Evolutionary conservation across 768 basidiomycete species (phyloP), one percentile per base, ranked within the genome.

Genomic region (Pulveroboletus ravenelii): DNA sequence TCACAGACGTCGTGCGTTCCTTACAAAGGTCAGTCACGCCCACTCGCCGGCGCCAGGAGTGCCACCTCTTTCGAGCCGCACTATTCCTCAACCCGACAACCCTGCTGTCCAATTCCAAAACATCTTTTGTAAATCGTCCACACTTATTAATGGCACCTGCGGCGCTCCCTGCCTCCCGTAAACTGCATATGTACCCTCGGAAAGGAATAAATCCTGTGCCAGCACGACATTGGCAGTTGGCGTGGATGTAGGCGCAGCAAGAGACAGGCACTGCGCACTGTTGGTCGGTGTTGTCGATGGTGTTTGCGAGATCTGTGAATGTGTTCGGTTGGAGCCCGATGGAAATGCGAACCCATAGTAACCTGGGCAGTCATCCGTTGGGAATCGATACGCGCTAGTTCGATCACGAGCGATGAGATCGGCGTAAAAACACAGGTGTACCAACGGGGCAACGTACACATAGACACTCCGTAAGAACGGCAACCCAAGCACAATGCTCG

Each of bases 331-430:
- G 0, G 67, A 51, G 0, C 63, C 63, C 3, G 57, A 44, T 2
- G 57, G 63, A 34, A 69, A 67, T 6, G 67, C 66, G 27, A 67
- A 67, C 29, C 66, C 66, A 13, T 69, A 67, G 38, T 65, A 65
- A 6, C 57, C 66, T 3, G 66, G 66, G 40, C 66, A 69, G 30
- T 44, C 31, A 4, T 40, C 63, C 4, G 61, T 67, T 6, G 63
- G 66, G 47, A 67, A 69, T 27, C 67, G 65, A 47, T 67, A 69
- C 13, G 66, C 68, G 4, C 66, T 67, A 29, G 3, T 3, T 32
- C 14, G 6, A 25, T 15, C 23, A 23, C 8, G 23, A 35, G 42
- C 14, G 2, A 35, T 58, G 30, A 44, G 37, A 43, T 27, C 13
- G 17, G 15, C 3, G 17, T n/a, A 9, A 34, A 14, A 31, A 25